Evolutionary conservation across 1,284 basidiomycete species (phyloP), one percentile per base, ranked within the genome.

Genomic region (Rhodofomes roseus): DNA sequence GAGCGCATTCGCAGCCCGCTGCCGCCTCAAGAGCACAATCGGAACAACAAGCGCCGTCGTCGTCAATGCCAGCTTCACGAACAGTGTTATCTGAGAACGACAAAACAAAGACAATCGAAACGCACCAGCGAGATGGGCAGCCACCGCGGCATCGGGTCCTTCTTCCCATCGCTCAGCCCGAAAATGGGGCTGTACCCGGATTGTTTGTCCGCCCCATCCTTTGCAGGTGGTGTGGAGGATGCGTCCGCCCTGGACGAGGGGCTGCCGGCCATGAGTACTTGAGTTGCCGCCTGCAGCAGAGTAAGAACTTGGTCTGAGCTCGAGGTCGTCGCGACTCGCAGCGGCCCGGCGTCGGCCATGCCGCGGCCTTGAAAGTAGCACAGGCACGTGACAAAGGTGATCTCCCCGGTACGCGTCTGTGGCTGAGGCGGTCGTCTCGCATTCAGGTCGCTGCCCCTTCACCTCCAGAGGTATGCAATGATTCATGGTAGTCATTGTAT

Each of bases 11-110:
- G 50, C 60, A n/a, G 67, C 63, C 27, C 70, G 65, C n/a, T 75
- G 71, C 58, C 76, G 66, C 22, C 72, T 68, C 7, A 78, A 61
- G 46, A 76, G 64, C 1, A 76, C 58, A 12, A 77, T 61, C 1
- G 76, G 77, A 1, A 73, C 67, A 1, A 67, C 70, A 8, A 78
- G 65, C 0, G 76, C 76, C 3, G 65, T 74, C 1, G 76, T 73
- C 1, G 75, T 74, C 56, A 78, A 56, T 0, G 73, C 73, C 1
- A 77, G 68, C 77, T 78, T 23, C 1, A n/a, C 20, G n/a, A 36
- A 12, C 48, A 12, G 2, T 2, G 40, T 29, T 40, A 2, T 6
- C 23, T 6, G 5, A 34, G 23, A 34, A 6, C 6, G 41, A 54
- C 2, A 37, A 46, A 9, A n/a, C 18, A 20, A 11, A 39, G 5